phyloP scores from a whole-genome alignment of 352 stramenopile genomes.

The Aphanomyces invadans region DNA sequence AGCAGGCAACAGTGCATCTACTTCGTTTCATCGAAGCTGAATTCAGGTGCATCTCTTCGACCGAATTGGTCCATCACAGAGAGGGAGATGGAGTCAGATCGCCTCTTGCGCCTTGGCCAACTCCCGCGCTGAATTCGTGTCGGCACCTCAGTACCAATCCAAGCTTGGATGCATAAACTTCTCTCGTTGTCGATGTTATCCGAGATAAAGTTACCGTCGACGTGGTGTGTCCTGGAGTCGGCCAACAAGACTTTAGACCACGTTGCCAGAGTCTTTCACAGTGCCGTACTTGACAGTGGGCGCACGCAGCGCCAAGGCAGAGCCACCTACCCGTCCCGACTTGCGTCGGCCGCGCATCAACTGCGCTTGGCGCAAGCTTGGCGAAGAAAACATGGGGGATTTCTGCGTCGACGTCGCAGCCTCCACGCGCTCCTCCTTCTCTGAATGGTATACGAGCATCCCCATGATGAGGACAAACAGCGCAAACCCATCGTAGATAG shows the following conservation, averaged over 20 bases:
- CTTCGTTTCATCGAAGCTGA: too few species aligned
- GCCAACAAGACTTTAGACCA: background rate
- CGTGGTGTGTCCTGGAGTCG: too few species aligned
- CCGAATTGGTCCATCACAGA: too few species aligned
- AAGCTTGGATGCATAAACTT: too few species aligned
- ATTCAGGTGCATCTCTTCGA: too few species aligned
- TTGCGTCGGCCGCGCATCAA: slow-evolving; percentile 14
- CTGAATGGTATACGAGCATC: slow-evolving; percentile 24
- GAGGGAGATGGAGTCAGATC: too few species aligned
- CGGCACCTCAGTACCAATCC: too few species aligned
- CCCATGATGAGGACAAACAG: slow-evolving; percentile 24
- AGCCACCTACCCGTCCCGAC: background rate
- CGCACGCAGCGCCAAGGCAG: background rate
- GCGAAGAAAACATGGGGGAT: slow-evolving; percentile 24
- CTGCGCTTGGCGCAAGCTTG: slow-evolving; percentile 22
- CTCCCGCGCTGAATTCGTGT: too few species aligned
- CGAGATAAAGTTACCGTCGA: too few species aligned
- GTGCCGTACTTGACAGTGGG: background rate
- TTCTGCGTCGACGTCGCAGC: background rate
- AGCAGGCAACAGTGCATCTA: too few species aligned
- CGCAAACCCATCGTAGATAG: slow-evolving; percentile 24
- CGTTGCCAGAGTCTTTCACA: background rate
- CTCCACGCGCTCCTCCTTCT: slow-evolving; percentile 22
- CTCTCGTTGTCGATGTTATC: too few species aligned
- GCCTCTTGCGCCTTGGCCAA: too few species aligned